phyloP scores from a whole-genome alignment of 768 basidiomycete species.

The Termitomyces sp. region DNA sequence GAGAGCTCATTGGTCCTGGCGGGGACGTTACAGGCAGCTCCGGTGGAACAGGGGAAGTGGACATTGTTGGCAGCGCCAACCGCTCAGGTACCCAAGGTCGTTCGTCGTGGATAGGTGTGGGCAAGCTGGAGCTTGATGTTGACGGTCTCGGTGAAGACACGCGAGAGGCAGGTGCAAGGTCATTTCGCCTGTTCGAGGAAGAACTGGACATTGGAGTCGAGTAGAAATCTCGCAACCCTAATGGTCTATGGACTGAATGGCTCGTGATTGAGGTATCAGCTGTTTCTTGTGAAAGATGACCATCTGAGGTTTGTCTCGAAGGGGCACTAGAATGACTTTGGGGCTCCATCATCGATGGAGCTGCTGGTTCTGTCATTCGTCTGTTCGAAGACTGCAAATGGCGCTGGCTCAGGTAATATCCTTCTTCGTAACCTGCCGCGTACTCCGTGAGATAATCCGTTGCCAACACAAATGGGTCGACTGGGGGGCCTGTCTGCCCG shows the following conservation, averaged over 20 bases:
- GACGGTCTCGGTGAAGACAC: not conserved
- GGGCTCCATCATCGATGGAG: not conserved
- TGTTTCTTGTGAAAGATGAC: not conserved
- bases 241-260: not conserved
- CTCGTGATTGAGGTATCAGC: not conserved
- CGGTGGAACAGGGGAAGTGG: not conserved
- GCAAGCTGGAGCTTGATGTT: not conserved
- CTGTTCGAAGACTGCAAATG: not conserved
- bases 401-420: constrained; percentile 11
- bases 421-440: constrained; percentile 22
- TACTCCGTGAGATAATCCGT: constrained; percentile 21
- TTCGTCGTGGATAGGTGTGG: not conserved
- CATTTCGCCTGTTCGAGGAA: not conserved
- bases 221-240: constrained; percentile 1
- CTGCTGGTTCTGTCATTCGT: not conserved
- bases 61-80: not conserved
- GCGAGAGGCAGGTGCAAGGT: not conserved
- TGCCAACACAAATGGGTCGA: constrained; percentile 22
- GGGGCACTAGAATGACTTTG: not conserved
- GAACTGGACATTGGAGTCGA: not conserved
- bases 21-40: not conserved
- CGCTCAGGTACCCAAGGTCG: not conserved
- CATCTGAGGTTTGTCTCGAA: not conserved
- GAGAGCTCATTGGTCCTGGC: not conserved
- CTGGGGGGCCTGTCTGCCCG: not conserved